A percentile compares a stretch with the other conserved stretches of the same genome.
Conservation (phyloP, 2,329 filamentous ascomycete species). For the Calonectria hongkongensis region DNA sequence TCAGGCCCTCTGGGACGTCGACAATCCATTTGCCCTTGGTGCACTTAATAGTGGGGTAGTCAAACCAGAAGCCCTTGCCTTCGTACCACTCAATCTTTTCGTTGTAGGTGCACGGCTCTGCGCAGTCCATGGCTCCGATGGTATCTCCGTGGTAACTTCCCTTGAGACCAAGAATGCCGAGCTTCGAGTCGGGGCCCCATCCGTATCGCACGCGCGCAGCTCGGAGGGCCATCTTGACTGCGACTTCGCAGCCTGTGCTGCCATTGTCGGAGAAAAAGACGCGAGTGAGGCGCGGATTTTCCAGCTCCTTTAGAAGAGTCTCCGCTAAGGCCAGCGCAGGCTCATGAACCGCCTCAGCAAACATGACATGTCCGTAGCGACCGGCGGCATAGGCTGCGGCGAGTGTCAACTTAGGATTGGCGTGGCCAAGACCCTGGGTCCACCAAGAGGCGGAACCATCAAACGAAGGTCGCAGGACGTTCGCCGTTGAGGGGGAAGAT, state of each 20-base stretch:
- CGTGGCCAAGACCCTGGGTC: slow-evolving; percentile 91
- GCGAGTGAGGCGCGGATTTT: slow-evolving; percentile 79
- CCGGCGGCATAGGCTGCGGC: slow-evolving; percentile 88
- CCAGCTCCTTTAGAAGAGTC: slow-evolving; percentile 74
- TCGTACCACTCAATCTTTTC: slow-evolving; percentile 91
- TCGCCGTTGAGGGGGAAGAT: not conserved
- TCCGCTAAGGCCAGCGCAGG: slow-evolving; percentile 83
- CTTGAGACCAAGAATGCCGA: slow-evolving; percentile 84
- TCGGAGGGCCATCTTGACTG: slow-evolving; percentile 88
- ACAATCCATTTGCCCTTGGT: slow-evolving; percentile 80
- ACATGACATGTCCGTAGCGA: slow-evolving; percentile 92
- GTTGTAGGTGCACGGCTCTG: slow-evolving; percentile 86
- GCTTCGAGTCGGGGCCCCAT: slow-evolving; percentile 74
- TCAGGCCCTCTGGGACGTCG: slow-evolving; percentile 70
- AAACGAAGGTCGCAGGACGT: slow-evolving; percentile 74
- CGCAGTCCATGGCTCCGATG: slow-evolving; percentile 90
- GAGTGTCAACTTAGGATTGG: slow-evolving; percentile 81
- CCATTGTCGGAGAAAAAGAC: slow-evolving; percentile 91
- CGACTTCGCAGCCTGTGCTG: slow-evolving; percentile 89
- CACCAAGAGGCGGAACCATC: slow-evolving; percentile 94
- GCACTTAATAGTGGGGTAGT: slow-evolving; percentile 84
- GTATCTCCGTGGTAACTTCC: slow-evolving; percentile 93
- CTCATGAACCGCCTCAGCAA: slow-evolving; percentile 86
- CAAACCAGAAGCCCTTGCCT: slow-evolving; percentile 87
- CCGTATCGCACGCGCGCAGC: slow-evolving; percentile 80